phyloP scores from a whole-genome alignment of 768 basidiomycete genomes.

The Panellus pusillus region DNA sequence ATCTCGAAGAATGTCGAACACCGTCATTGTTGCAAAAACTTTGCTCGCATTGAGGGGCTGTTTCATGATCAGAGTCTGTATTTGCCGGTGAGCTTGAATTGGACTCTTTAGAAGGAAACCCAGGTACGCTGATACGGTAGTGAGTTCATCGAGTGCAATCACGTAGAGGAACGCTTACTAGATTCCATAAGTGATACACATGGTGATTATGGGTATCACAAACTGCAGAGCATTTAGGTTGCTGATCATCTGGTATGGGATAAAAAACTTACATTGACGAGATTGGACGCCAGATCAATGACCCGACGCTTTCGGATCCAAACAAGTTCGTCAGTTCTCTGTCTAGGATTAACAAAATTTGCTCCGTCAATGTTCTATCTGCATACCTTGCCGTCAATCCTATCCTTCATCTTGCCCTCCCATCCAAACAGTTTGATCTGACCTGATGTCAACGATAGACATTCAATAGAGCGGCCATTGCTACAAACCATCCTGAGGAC shows the following conservation, averaged over 20 bases:
- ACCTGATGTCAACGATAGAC: neutral
- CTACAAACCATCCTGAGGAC: conserved; percentile 65
- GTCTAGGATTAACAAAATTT: neutral
- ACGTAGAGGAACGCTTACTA: no score
- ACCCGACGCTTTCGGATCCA: conserved; percentile 41
- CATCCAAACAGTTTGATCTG: conserved; percentile 54
- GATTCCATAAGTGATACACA: no score
- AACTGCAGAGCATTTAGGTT: neutral
- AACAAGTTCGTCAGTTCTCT: conserved; percentile 46
- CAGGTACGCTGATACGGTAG: neutral
- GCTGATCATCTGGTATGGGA: neutral
- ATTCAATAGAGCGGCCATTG: neutral
- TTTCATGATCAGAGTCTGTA: conserved; percentile 39
- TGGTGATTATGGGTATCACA: no score
- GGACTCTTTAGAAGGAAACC: neutral
- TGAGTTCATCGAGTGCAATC: no score
- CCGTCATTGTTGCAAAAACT: conserved; percentile 52
- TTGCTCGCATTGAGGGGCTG: conserved; percentile 38
- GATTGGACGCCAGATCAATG: conserved; percentile 37
- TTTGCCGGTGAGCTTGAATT: neutral
- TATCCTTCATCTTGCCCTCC: conserved; percentile 56
- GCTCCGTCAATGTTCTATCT: conserved; percentile 31
- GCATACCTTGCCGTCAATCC: conserved; percentile 45
- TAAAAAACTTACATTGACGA: conserved; percentile 32
- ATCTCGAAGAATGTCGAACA: conserved; percentile 58